phyloP scores from a whole-genome alignment of 2,329 filamentous ascomycete species.

The Apiospora saccharicola region DNA sequence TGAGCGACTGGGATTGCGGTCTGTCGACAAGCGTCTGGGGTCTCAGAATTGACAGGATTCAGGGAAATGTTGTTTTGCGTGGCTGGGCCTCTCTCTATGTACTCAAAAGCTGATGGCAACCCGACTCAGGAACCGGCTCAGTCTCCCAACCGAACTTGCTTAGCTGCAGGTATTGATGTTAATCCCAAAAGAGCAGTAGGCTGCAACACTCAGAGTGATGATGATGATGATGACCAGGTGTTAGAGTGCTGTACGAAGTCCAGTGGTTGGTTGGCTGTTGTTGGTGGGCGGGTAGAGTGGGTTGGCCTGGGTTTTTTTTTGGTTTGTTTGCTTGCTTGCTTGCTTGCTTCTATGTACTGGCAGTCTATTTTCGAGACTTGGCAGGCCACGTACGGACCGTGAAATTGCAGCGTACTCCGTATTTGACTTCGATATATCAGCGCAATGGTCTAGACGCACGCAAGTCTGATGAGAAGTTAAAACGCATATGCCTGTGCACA shows the following conservation, averaged over 20 bases:
- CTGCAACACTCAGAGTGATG: neutral
- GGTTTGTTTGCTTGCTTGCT: neutral
- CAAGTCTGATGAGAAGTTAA: constrained; percentile 9
- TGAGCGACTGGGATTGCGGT: neutral
- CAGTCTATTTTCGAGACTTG: constrained; percentile 7
- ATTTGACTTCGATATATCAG: constrained; percentile 20
- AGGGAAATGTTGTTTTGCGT: constrained; percentile 37
- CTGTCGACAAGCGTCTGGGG: constrained; percentile 27
- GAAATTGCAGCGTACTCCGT: constrained; percentile 4
- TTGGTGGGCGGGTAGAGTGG: neutral
- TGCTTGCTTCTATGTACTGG: neutral
- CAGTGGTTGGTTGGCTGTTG: neutral
- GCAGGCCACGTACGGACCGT: constrained; percentile 10
- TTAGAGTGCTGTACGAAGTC: neutral
- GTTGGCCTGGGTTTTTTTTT: neutral
- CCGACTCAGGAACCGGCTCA: constrained; percentile 14
- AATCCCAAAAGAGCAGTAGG: constrained; percentile 6
- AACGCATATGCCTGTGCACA: neutral
- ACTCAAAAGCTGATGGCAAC: constrained; percentile 9
- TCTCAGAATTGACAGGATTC: constrained; percentile 36
- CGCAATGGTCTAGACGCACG: constrained; percentile 7
- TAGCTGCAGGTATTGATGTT: constrained; percentile 12
- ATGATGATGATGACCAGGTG: neutral
- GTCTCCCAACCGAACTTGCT: neutral
- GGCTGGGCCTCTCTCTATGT: constrained; percentile 33